These are phyloP conservation scores for Wickerhamomyces queroliae DNA, from an alignment of 805 yeast species.

Conservation along the genomic window DNA sequence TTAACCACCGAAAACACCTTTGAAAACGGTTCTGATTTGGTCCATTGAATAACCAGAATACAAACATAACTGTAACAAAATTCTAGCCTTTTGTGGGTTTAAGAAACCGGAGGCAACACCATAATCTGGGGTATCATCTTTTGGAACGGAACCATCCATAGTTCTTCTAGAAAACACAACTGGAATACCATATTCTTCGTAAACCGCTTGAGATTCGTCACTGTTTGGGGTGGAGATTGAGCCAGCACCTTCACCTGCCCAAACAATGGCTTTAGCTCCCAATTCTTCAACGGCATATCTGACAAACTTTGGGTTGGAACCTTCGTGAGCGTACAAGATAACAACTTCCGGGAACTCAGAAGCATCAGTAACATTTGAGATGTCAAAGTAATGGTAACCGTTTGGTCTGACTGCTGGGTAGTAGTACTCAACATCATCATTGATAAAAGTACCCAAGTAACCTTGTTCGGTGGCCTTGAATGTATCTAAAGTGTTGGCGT, in stretches of 20 bases:
- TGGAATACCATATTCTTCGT: conserved; percentile 36
- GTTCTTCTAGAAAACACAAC: conserved; percentile 58
- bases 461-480: conserved; percentile 65
- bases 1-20: conserved; percentile 34
- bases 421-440: conserved; percentile 56
- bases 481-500: conserved; percentile 63
- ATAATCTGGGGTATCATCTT: conserved; percentile 33
- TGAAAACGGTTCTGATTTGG: conserved; percentile 30
- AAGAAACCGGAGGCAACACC: conserved; percentile 55
- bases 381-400: conserved; percentile 36
- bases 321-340: conserved; percentile 57
- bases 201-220: conserved; percentile 34
- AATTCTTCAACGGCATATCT: conserved; percentile 37
- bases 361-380: conserved; percentile 19
- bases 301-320: conserved; percentile 41
- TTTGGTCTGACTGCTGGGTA: conserved; percentile 55
- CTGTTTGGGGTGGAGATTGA: conserved; percentile 38
- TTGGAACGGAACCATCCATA: conserved; percentile 63
- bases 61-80: conserved; percentile 50
- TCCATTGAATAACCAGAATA: conserved; percentile 26
- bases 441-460: conserved; percentile 60
- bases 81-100: conserved; percentile 60
- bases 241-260: conserved; percentile 71
- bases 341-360: conserved; percentile 35
- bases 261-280: conserved; percentile 46